Conservation (phyloP, 805 yeast genomes). For the Wickerhamiella azymoides region DNA sequence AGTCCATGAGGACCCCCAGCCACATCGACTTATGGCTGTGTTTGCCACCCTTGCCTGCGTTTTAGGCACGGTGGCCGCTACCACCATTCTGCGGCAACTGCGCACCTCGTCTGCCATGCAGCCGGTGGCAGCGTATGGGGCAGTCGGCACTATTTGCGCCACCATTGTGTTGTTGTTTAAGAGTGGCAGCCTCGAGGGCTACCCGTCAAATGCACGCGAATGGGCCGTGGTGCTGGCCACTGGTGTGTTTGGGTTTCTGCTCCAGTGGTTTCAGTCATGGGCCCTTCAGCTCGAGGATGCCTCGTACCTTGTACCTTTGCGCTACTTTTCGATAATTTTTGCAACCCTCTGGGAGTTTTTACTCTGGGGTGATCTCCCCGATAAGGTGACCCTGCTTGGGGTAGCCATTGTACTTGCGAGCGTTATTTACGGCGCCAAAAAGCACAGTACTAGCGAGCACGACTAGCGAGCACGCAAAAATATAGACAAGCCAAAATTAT, state of each 20-base stretch:
- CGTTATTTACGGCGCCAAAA: background rate
- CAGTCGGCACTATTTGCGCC: conserved; percentile 43
- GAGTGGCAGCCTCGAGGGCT: conserved; percentile 28
- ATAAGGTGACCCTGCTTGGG: background rate
- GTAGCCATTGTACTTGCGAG: background rate
- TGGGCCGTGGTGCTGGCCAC: conserved; percentile 49
- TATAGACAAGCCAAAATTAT: no score
- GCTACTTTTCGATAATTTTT: background rate
- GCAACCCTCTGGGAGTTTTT: background rate
- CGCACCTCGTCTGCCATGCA: conserved; percentile 61
- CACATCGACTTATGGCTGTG: background rate
- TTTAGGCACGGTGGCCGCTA: background rate
- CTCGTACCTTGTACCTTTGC: background rate
- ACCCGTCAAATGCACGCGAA: no score
- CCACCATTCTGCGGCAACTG: background rate
- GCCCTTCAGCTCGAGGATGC: conserved; percentile 77
- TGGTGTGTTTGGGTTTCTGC: conserved; percentile 67
- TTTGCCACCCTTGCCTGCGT: background rate
- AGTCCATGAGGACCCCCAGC: background rate
- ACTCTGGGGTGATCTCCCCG: background rate
- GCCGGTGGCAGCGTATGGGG: conserved; percentile 64
- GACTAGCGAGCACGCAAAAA: no score
- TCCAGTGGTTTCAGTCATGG: conserved; percentile 66
- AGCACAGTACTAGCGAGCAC: no score
- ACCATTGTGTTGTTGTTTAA: conserved; percentile 12